Base-by-base conservation (phyloP, 495 filamentous ascomycete genomes). In the Aspergillus nanangensis region DNA sequence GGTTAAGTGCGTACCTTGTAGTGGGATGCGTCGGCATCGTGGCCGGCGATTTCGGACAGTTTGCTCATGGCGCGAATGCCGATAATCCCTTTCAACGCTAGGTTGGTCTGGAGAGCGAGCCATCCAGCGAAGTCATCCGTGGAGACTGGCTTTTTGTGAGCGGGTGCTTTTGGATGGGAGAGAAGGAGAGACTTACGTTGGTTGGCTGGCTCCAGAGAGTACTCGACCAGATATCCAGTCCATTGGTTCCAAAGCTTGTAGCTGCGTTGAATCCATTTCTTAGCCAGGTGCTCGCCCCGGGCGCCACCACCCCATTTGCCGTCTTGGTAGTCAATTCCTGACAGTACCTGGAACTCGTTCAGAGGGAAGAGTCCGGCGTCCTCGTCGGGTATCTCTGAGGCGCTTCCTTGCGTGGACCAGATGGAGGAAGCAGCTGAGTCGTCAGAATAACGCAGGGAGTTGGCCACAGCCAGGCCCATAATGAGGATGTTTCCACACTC, bases 41-140 rank as follows among this genome's bases (percentile, higher is more conserved):
- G 65, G 17, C 82, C 88, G 8, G 86, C 69, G 2, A 90, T 62
- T 23, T 76, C 77, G 7, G 92, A 78, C 22, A 97, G 78, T 57
- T 90, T 83, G 62, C 83, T 83, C 88, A 97, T 95, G 37, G 92
- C 92, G 57, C 86, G 85, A 69, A 97, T 95, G 27, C 92, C 92
- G 52, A 97, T 77, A 54, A 97, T 94, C 5, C 90, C 92, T 58
- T 96, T 97, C 21, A 97, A 67, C 1, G 92, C 92, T 7, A 97
- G 72, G 52, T 97, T 97, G 1, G 92, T 95, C 61, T 96, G 90
- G 41, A 95, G 84, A 21, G 88, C 82, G 35, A 97, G 76, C 80
- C 88, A 93, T 32, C 92, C 92, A 22, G 92, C 92, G 62, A 97
- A 97, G 63, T 97, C 92, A 61, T 97, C 92, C 4, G 92, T 97